phyloP scores from a whole-genome alignment of 371 early-diverging fungal genomes.

The Massospora cicadina region DNA sequence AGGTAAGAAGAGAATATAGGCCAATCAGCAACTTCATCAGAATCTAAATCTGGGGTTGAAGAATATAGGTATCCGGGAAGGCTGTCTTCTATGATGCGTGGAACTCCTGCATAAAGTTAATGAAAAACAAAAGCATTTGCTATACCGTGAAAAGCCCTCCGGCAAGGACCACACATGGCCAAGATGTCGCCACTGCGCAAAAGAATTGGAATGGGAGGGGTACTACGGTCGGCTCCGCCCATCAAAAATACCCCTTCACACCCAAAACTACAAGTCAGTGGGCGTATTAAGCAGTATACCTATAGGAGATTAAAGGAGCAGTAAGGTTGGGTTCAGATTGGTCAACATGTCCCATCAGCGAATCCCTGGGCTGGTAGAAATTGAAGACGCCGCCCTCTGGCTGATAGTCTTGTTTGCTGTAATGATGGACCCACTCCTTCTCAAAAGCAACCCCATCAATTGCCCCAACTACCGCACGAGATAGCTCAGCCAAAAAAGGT shows the following conservation, averaged over 20 bases:
- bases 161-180: slow-evolving; percentile 56
- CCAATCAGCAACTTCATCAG: slow-evolving; percentile 28
- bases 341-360: slow-evolving; percentile 89
- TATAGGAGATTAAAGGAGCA: slow-evolving; percentile 73
- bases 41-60: slow-evolving; percentile 6
- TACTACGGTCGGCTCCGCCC: slow-evolving; percentile 46
- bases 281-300: slow-evolving; percentile 18
- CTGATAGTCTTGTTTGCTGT: slow-evolving; percentile 29
- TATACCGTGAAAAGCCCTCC: slow-evolving; percentile 56
- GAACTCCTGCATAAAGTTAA: slow-evolving; percentile 30
- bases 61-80: slow-evolving; percentile 32
- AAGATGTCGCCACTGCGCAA: slow-evolving; percentile 70
- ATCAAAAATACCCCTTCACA: slow-evolving; percentile 61
- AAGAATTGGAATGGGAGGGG: slow-evolving; percentile 36
- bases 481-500: slow-evolving; percentile 26
- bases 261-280: slow-evolving; percentile 31
- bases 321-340: slow-evolving; percentile 74
- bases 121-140: background rate
- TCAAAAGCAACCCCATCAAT: slow-evolving; percentile 24
- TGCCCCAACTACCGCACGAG: slow-evolving; percentile 32
- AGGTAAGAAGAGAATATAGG: slow-evolving; percentile 33
- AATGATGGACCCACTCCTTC: slow-evolving; percentile 22
- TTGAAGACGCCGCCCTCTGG: slow-evolving; percentile 91
- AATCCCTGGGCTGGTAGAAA: slow-evolving; percentile 70
- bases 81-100: slow-evolving; percentile 43